These are phyloP conservation scores for Pseudocercospora vitis DNA, from an alignment of 2,329 filamentous ascomycete species.

Conservation along the genomic window DNA sequence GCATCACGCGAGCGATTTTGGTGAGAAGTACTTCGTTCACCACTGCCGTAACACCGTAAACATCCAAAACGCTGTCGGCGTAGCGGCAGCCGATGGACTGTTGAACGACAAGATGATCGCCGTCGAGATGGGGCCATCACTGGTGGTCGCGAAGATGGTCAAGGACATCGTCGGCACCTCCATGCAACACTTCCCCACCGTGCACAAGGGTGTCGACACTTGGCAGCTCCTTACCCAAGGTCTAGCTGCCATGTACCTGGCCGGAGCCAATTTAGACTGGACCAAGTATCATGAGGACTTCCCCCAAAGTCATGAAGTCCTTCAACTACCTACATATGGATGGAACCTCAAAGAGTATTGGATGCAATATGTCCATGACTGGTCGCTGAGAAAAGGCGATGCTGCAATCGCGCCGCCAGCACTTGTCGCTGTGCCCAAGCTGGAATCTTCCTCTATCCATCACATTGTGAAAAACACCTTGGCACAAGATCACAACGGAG, in stretches of 20 bases:
- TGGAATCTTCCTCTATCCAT: slow-evolving; percentile 42
- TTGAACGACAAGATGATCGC: slow-evolving; percentile 41
- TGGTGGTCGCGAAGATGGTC: slow-evolving; percentile 34
- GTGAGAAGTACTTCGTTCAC: slow-evolving; percentile 26
- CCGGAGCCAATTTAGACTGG: slow-evolving; percentile 60
- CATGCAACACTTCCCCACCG: slow-evolving; percentile 10
- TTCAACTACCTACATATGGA: slow-evolving; percentile 46
- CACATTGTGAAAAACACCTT: slow-evolving; percentile 40
- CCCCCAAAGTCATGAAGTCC: slow-evolving; percentile 37
- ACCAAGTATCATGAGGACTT: slow-evolving; percentile 59
- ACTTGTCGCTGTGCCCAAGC: slow-evolving; percentile 12
- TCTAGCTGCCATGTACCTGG: slow-evolving; percentile 53
- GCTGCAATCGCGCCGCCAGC: slow-evolving; percentile 10
- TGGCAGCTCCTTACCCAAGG: slow-evolving; percentile 54
- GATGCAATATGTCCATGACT: slow-evolving; percentile 37
- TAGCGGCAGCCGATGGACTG: slow-evolving; percentile 27
- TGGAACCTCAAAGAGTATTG: slow-evolving; percentile 40
- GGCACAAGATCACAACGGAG: slow-evolving; percentile 27
- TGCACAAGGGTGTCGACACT: slow-evolving; percentile 8
- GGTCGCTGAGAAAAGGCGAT: slow-evolving; percentile 34
- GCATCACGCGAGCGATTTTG: slow-evolving; percentile 18
- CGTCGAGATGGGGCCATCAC: slow-evolving; percentile 51
- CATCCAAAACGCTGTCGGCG: slow-evolving; percentile 28
- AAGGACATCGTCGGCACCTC: slow-evolving; percentile 11
- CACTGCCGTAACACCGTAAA: slow-evolving; percentile 45